Evolutionary conservation across 1,284 basidiomycete species (phyloP).

Genomic region (Ceratobasidium sp.): DNA sequence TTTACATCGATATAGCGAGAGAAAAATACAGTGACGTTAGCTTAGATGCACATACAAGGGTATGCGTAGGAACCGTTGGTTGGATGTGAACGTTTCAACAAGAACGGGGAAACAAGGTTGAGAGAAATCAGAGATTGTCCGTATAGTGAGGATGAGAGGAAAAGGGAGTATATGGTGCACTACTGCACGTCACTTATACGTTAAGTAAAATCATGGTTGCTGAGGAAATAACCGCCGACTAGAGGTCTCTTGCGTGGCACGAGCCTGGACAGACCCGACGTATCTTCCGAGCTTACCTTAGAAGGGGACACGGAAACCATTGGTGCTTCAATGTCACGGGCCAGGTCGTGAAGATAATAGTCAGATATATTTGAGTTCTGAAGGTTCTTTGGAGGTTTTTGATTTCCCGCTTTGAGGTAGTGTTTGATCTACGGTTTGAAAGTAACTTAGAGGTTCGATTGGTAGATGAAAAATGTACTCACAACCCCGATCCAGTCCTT

Average conservation of each 20-base stretch:
- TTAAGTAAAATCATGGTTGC: no score
- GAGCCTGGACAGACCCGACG: background rate
- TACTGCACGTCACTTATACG: no score
- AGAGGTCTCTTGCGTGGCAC: background rate
- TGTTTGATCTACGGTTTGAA: background rate
- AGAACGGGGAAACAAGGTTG: no score
- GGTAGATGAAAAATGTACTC: background rate
- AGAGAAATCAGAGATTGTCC: no score
- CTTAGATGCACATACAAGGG: no score
- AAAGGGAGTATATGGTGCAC: no score
- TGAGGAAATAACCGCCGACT: background rate
- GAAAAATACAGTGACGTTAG: no score
- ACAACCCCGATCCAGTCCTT: slow-evolving; percentile 11
- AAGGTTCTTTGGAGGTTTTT: background rate
- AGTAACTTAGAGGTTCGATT: background rate
- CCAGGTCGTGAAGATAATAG: background rate
- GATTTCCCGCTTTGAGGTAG: background rate
- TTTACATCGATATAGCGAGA: no score
- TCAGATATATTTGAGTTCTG: background rate
- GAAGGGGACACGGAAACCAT: slow-evolving; percentile 3
- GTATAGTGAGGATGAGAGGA: no score
- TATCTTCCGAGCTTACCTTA: background rate
- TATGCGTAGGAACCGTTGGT: no score
- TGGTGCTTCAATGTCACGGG: background rate
- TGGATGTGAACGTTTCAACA: no score